Evolutionary conservation across 108 stramenopile species (phyloP).

Genomic region (Seminavis robusta): DNA sequence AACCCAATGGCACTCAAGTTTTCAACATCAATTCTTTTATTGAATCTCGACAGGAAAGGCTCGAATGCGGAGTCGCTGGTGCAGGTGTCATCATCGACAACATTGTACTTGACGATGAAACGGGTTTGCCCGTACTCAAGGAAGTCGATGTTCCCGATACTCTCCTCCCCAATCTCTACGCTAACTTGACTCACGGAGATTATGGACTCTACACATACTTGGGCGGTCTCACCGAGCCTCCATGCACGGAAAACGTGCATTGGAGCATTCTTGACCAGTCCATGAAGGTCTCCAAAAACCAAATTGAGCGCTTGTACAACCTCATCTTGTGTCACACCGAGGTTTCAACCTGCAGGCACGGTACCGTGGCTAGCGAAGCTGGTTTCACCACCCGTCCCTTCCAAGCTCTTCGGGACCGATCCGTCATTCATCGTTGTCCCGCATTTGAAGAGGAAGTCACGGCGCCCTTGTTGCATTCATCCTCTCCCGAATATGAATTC

Average conservation of each 20-base stretch:
- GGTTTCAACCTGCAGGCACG: conserved; percentile 1
- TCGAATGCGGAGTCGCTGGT: no score
- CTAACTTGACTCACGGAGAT: not conserved
- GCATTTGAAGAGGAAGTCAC: no score
- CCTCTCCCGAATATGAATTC: no score
- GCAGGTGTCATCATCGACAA: no score
- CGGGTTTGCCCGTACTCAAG: no score
- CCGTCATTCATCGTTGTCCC: conserved; percentile 11
- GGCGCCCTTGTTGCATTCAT: no score
- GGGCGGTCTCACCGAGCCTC: conserved; percentile 17
- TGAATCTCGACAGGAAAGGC: no score
- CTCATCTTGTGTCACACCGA: conserved; percentile 7
- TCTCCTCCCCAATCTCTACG: conserved; percentile 16
- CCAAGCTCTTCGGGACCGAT: conserved; percentile 13
- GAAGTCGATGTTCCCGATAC: no score
- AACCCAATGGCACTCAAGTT: no score
- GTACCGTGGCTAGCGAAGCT: conserved; percentile 1
- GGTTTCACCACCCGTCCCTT: conserved; percentile 11
- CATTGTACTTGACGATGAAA: no score
- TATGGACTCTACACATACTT: conserved; percentile 11
- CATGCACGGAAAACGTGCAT: conserved; percentile 17
- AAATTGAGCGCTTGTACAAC: conserved; percentile 2
- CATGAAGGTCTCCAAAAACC: conserved; percentile 5
- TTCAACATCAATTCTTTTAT: no score
- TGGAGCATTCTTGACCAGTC: conserved; percentile 16